A percentile compares a stretch with the other conserved stretches of the same genome.
Conservation (phyloP, 352 stramenopile genomes). For the Globisporangium orthogonon region DNA sequence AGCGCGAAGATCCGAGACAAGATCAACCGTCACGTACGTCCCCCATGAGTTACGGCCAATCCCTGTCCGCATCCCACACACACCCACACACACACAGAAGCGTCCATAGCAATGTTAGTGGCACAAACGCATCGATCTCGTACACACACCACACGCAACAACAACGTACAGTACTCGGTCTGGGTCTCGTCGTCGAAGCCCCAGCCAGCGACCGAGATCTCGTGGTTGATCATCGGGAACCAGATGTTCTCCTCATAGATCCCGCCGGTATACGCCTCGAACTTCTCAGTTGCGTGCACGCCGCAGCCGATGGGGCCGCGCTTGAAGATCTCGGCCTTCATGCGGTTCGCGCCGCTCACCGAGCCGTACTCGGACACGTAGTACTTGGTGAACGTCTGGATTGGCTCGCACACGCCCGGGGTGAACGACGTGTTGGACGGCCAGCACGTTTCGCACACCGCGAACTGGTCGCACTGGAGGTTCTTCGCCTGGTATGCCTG, state of each 20-base stretch:
- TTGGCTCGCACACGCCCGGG: conserved; percentile 68
- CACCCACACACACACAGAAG: conserved; percentile 7
- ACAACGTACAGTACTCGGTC: conserved; percentile 83
- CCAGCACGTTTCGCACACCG: conserved; percentile 86
- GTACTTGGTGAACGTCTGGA: conserved; percentile 88
- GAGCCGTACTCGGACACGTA: conserved; percentile 88
- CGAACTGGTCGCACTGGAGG: conserved; percentile 64
- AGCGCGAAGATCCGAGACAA: not conserved
- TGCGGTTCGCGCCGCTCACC: conserved; percentile 77
- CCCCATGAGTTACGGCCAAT: conserved; percentile 91
- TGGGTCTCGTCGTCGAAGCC: conserved; percentile 80
- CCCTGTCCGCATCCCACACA: conserved; percentile 21
- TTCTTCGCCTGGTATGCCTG: conserved; percentile 89
- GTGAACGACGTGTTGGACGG: conserved; percentile 85
- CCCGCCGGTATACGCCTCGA: conserved; percentile 68
- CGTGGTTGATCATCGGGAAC: conserved; percentile 83
- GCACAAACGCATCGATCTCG: too few species aligned
- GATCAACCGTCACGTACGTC: conserved; percentile 19
- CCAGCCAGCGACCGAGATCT: conserved; percentile 88
- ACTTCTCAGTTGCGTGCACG: conserved; percentile 83
- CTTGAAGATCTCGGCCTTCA: conserved; percentile 92
- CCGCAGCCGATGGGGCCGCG: conserved; percentile 87
- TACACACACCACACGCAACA: too few species aligned
- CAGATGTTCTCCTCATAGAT: conserved; percentile 84
- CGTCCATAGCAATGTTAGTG: not conserved